These are phyloP conservation scores for Penicillium sp. DNA, from an alignment of 2,329 filamentous ascomycete species.

Conservation along the genomic window DNA sequence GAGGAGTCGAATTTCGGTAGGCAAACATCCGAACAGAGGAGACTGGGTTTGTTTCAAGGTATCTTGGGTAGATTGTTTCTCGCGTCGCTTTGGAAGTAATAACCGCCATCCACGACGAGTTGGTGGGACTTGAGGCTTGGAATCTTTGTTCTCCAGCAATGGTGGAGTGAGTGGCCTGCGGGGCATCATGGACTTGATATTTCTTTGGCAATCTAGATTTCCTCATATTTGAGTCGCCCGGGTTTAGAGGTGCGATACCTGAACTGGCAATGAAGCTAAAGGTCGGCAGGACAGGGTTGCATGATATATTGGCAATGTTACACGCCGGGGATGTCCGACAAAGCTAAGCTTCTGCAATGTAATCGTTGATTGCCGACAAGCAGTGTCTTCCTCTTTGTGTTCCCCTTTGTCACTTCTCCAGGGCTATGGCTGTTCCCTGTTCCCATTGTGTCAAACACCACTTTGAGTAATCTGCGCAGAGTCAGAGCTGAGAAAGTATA, in stretches of 20 bases:
- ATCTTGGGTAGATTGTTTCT: neutral
- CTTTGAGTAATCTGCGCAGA: neutral
- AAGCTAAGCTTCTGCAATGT: neutral
- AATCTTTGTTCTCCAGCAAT: neutral
- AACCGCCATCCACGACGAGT: neutral
- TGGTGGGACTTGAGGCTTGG: neutral
- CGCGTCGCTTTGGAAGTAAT: neutral
- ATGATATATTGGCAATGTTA: neutral
- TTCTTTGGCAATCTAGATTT: neutral
- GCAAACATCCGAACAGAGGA: neutral
- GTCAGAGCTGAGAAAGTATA: neutral
- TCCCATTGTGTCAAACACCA: neutral
- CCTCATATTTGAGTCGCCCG: neutral
- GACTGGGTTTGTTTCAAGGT: neutral
- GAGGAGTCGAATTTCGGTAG: neutral
- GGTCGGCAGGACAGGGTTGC: neutral
- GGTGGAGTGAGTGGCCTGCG: neutral
- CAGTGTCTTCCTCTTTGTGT: accelerated
- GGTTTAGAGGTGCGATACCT: neutral
- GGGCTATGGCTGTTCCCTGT: neutral
- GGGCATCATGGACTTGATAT: neutral
- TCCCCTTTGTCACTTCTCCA: neutral
- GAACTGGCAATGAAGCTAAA: neutral
- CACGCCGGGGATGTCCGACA: neutral
- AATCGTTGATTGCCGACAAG: neutral